Evolutionary conservation across 768 basidiomycete genomes (phyloP).

Genomic region (Pisolithus microcarpus): DNA sequence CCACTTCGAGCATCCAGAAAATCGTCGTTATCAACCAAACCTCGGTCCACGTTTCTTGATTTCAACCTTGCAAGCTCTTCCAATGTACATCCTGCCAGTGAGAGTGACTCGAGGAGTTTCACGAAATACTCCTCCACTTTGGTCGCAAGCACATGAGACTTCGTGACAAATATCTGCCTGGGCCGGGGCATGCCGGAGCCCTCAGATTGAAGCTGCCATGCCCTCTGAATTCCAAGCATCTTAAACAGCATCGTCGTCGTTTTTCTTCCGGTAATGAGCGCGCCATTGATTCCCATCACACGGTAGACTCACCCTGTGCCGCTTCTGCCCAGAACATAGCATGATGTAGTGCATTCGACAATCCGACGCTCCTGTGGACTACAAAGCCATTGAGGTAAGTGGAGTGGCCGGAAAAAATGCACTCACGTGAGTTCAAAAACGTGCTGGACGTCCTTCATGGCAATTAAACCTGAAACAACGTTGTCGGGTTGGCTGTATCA

Average conservation of each 20-base stretch:
- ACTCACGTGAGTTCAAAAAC: constrained; percentile 13
- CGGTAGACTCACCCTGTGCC: constrained; percentile 48
- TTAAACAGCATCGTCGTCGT: constrained; percentile 68
- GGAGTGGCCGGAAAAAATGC: not conserved
- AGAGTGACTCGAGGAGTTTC: constrained; percentile 42
- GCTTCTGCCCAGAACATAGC: constrained; percentile 55
- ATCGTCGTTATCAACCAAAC: constrained; percentile 26
- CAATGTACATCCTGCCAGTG: constrained; percentile 28
- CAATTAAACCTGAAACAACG: constrained; percentile 4
- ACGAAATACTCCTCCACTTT: constrained; percentile 63
- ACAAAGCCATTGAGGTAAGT: not conserved
- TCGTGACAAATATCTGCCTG: constrained; percentile 67
- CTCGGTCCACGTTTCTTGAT: constrained; percentile 18
- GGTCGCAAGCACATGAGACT: constrained; percentile 54
- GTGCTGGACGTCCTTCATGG: constrained; percentile 12
- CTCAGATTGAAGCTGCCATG: constrained; percentile 33
- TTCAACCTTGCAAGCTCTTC: constrained; percentile 32
- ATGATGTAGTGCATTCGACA: constrained; percentile 47
- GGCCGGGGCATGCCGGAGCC: constrained; percentile 37
- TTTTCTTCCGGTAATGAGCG: constrained; percentile 35
- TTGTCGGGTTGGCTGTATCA: not conserved
- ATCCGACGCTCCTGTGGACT: constrained; percentile 43
- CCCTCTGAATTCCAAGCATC: constrained; percentile 54
- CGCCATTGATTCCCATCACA: not conserved
- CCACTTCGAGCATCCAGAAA: constrained; percentile 18